Conservation (phyloP, 2,329 filamentous ascomycete genomes). For the Xylariaceae sp. region DNA sequence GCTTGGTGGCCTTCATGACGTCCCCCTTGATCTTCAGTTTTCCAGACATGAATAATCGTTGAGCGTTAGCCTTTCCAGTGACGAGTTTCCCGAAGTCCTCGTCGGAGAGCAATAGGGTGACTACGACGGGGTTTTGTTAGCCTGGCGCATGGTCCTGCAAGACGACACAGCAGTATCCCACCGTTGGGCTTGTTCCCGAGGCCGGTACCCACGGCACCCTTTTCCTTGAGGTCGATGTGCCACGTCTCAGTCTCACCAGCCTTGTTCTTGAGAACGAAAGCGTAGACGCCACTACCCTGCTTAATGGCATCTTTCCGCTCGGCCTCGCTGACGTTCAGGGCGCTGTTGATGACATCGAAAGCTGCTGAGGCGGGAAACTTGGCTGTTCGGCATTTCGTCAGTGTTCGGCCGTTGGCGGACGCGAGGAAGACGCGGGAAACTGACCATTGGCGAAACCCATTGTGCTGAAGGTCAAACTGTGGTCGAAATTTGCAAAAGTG, state of each 20-base stretch:
- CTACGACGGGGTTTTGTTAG: conserved; percentile 39
- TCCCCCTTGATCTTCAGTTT: conserved; percentile 98
- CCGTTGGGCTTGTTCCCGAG: conserved; percentile 75
- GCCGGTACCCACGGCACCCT: conserved; percentile 75
- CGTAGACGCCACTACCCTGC: conserved; percentile 79
- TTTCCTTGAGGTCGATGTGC: conserved; percentile 93
- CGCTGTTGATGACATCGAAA: conserved; percentile 79
- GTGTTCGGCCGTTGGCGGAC: background rate
- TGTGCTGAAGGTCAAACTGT: conserved; percentile 26
- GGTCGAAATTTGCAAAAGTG: background rate
- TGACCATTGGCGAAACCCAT: conserved; percentile 73
- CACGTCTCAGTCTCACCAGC: conserved; percentile 75
- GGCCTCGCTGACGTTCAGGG: conserved; percentile 61
- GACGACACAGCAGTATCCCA: conserved; percentile 37
- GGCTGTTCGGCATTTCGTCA: conserved; percentile 41
- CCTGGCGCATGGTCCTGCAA: background rate
- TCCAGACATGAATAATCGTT: conserved; percentile 94
- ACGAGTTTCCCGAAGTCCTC: conserved; percentile 81
- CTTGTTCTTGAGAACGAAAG: conserved; percentile 87
- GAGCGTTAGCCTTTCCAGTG: conserved; percentile 83
- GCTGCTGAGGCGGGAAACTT: conserved; percentile 85
- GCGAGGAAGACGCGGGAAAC: conserved; percentile 21
- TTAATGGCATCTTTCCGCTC: conserved; percentile 82
- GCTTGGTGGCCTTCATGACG: conserved; percentile 97
- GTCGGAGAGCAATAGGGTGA: conserved; percentile 80